Conservation (phyloP, 1,139 yeast genomes). For the Wickerhamomyces sp. region DNA sequence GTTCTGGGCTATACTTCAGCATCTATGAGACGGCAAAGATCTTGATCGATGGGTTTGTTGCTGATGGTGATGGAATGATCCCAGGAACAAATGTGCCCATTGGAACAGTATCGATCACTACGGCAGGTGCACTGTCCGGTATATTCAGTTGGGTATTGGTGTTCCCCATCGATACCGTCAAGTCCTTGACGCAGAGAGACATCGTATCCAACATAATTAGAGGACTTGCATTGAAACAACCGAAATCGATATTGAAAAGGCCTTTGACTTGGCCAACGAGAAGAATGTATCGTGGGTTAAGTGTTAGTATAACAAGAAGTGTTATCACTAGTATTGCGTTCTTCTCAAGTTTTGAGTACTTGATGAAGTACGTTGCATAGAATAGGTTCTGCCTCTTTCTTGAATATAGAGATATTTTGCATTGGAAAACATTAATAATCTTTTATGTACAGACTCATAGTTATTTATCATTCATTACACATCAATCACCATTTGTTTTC, state of each 20-base stretch:
- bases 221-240: constrained; percentile 30
- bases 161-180: constrained; percentile 78
- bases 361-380: constrained; percentile 47
- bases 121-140: constrained; percentile 83
- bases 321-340: constrained; percentile 71
- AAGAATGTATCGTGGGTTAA: constrained; percentile 68
- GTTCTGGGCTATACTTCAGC: constrained; percentile 70
- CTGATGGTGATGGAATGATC: constrained; percentile 16
- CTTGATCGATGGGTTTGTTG: constrained; percentile 17
- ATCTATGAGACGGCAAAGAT: constrained; percentile 56
- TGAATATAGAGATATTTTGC: too few relatives aligned
- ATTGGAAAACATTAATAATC: too few relatives aligned
- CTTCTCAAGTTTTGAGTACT: constrained; percentile 64
- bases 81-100: constrained; percentile 26
- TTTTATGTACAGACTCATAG: too few relatives aligned
- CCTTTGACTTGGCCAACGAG: constrained; percentile 34
- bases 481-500: too few relatives aligned
- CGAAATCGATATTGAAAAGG: constrained; percentile 31
- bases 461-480: too few relatives aligned
- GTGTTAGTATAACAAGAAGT: constrained; percentile 67
- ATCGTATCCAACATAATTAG: constrained; percentile 62
- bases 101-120: constrained; percentile 37
- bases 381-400: too few relatives aligned
- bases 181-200: constrained; percentile 70
- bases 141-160: constrained; percentile 66